Evolutionary conservation across 2,329 filamentous ascomycete species (phyloP).

Genomic region (Pyricularia pennisetigena): DNA sequence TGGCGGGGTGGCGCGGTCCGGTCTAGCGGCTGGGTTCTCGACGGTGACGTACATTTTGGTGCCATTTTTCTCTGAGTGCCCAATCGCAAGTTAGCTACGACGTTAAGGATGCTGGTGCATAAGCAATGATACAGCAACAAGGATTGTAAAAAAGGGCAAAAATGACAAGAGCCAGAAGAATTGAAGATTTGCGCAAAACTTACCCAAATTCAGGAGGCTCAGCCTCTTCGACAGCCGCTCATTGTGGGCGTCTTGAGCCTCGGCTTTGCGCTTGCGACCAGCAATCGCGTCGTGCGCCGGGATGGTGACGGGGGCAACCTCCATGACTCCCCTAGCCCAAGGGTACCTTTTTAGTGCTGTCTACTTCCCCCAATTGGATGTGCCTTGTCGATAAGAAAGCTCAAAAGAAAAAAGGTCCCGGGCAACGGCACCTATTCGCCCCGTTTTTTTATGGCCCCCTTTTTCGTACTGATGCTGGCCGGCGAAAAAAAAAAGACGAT

Average conservation of each 20-base stretch:
- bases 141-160: not conserved
- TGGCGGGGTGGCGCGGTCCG: not conserved
- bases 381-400: not conserved
- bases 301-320: not conserved
- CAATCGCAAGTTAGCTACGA: not conserved
- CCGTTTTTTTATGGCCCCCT: not conserved
- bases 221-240: conserved; percentile 79
- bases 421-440: not conserved
- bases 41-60: conserved; percentile 57
- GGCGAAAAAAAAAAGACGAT: not conserved
- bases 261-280: conserved; percentile 50
- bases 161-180: not conserved
- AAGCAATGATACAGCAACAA: not conserved
- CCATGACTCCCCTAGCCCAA: not conserved
- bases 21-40: conserved; percentile 26
- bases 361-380: not conserved
- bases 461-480: not conserved
- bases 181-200: conserved; percentile 12
- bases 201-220: conserved; percentile 75
- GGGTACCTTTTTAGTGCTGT: no score
- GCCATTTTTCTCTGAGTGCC: conserved; percentile 45
- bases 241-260: conserved; percentile 40
- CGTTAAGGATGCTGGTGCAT: not conserved
- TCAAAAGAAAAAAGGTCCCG: not conserved
- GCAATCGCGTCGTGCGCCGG: conserved; percentile 5